Evolutionary conservation across 306 rosid genomes (phyloP), one percentile per base, ranked within the genome.

Genomic region (Coriaria nepalensis): DNA sequence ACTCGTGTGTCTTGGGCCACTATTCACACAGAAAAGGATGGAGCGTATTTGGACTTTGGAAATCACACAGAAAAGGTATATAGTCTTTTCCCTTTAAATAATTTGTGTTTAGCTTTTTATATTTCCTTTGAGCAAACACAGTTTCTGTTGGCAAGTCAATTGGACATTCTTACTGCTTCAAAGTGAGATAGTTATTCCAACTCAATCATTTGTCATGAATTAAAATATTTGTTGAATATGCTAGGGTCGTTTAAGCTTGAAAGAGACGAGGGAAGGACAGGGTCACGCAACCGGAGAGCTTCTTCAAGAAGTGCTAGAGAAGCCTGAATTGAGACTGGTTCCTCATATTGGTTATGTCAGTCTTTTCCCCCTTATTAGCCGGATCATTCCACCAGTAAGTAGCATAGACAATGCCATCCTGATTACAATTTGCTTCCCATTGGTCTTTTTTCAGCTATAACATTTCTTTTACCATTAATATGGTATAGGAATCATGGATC

Each of bases 51-150:
- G 65, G 97, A 90, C 73, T 90, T 79, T 40, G 94, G 97, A 58
- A 79, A 75, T 71, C 95, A 90, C 70, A 81, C 98, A 2, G 98
- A 90, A 60, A 90, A 84, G 95, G 98, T 90, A 79, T n/a, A 35
- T 13, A 53, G 36, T 55, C 5, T 8, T 44, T 33, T 37, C 37
- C 33, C 46, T 43, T 49, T 40, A 13, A 1, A 10, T n/a, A n/a
- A n/a, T n/a, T n/a, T n/a, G n/a, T n/a, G n/a, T n/a, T n/a, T n/a
- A n/a, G n/a, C n/a, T n/a, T n/a, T n/a, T n/a, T n/a, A n/a, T n/a
- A n/a, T n/a, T n/a, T n/a, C n/a, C n/a, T n/a, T n/a, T n/a, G n/a
- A n/a, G n/a, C n/a, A n/a, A n/a, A n/a, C n/a, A n/a, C n/a, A n/a
- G n/a, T n/a, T n/a, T n/a, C n/a, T n/a, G n/a, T n/a, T n/a, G n/a